Base-by-base conservation (phyloP, 2,329 filamentous ascomycete genomes). In the Echinosphaeria canescens region DNA sequence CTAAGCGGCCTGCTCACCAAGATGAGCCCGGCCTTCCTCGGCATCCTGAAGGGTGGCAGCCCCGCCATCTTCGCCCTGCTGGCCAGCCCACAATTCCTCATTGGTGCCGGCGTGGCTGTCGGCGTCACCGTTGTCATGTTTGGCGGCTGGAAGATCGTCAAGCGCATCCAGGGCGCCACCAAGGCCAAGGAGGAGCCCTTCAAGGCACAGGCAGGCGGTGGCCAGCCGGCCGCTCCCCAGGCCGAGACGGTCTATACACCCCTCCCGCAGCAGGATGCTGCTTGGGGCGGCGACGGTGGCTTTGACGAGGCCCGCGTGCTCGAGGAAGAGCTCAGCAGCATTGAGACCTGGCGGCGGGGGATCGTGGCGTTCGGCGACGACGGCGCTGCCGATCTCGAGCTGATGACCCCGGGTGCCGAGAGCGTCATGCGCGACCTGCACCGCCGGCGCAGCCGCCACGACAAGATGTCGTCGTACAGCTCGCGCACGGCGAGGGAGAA, bases 91-190 rank as follows among this genome's bases (percentile, higher is more conserved):
- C 81, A 98, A 42, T 98, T 98, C 44, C 65, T 93, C 34, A 92
- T 98, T 39, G 82, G 82, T 4, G 81, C 79, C 1, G 79, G 84
- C 23, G 70, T 92, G 10, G 80, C 78, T 1, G 71, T 92, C 1
- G 88, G 88, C 10, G 73, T 92, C n/a, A 95, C 88, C 0, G 72
- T 95, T 7, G 80, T 98, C 39, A 84, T 88, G 46, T 80, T 98
- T 32, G 88, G 88, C 28, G 85, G 88, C 5, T 95, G 81, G 64
- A 95, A 92, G 53, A 93, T 98, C 46, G 72, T 98, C 50, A 90
- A 93, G 59, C 74, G 71, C 38, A 79, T 95, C 36, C 48, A 50
- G 31, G 59, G 61, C 28, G 43, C 42, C 13, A 44, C 46, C 28
- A 44, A 43, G 23, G 39, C 42, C 19, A 32, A 34, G 29, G 38